Conservation (phyloP, 306 rosid genomes). For the Vachellia pachyceras region DNA sequence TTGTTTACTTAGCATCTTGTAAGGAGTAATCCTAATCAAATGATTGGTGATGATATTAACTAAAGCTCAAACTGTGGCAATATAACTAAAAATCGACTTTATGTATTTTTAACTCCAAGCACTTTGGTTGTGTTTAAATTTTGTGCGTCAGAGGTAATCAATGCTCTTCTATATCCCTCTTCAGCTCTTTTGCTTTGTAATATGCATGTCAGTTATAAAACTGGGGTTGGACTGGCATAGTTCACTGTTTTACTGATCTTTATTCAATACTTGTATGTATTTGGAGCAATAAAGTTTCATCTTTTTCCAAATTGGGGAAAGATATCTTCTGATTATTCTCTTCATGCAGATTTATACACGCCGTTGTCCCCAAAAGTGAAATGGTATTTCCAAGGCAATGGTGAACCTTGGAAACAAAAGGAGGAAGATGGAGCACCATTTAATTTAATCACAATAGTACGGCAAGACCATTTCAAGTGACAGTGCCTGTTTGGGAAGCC, state of each 20-base stretch:
- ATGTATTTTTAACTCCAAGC: not conserved
- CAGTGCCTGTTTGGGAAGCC: too few relatives aligned
- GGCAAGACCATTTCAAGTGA: slow-evolving; percentile 80
- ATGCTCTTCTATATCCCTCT: not conserved
- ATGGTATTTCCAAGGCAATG: slow-evolving; percentile 70
- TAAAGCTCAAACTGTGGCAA: not conserved
- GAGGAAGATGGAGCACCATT: slow-evolving; percentile 66
- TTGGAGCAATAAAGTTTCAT: not conserved
- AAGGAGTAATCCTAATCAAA: not conserved
- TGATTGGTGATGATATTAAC: not conserved
- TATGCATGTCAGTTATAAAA: not conserved
- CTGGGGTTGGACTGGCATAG: not conserved
- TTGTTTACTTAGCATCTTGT: not conserved
- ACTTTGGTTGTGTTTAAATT: not conserved
- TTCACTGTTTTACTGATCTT: slow-evolving; percentile 7
- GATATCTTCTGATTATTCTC: slow-evolving; percentile 23
- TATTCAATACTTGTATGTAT: not conserved
- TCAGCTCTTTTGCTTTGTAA: slow-evolving; percentile 2
- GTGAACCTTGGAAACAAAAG: slow-evolving; percentile 71
- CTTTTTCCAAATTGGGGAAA: not conserved
- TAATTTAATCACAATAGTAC: slow-evolving; percentile 55
- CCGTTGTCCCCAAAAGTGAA: slow-evolving; percentile 65
- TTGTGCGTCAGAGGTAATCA: not conserved
- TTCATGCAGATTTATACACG: slow-evolving; percentile 61
- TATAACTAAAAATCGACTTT: not conserved